Evolutionary conservation across 2,329 filamentous ascomycete species (phyloP).

Genomic region (Bipolaris gigantea): DNA sequence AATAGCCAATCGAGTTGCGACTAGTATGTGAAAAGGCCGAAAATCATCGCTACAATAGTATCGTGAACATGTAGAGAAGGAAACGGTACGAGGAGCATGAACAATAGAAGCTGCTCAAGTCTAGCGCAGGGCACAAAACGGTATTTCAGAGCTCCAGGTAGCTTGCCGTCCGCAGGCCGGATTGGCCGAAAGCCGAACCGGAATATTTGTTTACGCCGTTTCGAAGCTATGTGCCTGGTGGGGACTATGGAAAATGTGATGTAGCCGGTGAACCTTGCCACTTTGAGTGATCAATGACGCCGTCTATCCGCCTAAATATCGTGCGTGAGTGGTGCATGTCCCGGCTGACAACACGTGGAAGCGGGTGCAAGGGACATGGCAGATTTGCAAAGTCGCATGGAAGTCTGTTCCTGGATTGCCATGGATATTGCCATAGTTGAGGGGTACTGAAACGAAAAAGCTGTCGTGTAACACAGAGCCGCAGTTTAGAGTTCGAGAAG

Average conservation of each 20-base stretch:
- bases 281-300: slow-evolving; percentile 44
- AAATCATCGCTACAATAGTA: slow-evolving; percentile 4
- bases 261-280: slow-evolving; percentile 39
- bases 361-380: not conserved
- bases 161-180: slow-evolving; percentile 6
- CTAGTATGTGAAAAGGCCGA: not conserved
- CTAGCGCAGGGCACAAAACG: slow-evolving; percentile 3
- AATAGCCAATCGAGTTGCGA: not conserved
- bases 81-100: slow-evolving; percentile 9
- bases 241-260: slow-evolving; percentile 2
- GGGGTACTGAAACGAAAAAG: not conserved
- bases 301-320: slow-evolving; percentile 19
- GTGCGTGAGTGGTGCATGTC: not conserved
- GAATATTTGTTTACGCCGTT: slow-evolving; percentile 24
- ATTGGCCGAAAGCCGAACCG: slow-evolving; percentile 20
- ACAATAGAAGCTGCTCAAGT: not conserved
- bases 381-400: not conserved
- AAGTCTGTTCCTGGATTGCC: not conserved
- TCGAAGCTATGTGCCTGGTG: slow-evolving; percentile 23
- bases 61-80: slow-evolving; percentile 3
- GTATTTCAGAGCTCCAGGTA: slow-evolving; percentile 10
- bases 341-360: not conserved
- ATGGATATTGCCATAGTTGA: not conserved
- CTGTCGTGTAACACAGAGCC: slow-evolving; percentile 1
- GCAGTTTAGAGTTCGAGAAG: slow-evolving; percentile 8